Base-by-base conservation (phyloP, 2,329 filamentous ascomycete genomes). In the Diplodia intermedia region DNA sequence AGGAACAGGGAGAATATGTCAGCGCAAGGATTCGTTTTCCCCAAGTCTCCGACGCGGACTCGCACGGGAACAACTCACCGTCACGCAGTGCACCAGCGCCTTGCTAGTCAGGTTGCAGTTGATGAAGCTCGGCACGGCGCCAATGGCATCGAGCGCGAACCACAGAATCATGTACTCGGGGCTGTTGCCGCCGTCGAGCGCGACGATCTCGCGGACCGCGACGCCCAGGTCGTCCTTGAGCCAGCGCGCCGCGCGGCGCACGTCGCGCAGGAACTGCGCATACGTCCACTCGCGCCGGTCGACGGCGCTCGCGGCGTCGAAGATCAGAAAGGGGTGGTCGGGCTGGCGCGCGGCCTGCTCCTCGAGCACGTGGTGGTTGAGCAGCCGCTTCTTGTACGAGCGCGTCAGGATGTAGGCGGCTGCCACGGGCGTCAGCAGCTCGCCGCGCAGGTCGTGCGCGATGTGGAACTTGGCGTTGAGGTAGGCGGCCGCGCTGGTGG, bases 381-480 rank as follows among this genome's bases (percentile, higher is more conserved):
- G 23, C 47, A 40, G 33, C 23, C 60, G 60, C n/a, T 36, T 63
- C 20, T 43, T 56, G 12, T 23, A 26, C n/a, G 23, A 23, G 14
- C 65, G 54, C 20, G 49, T 29, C 5, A 31, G 4, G 26, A 9
- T 14, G 50, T 54, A 66, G 29, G 38, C 29, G n/a, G 20, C 12
- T 12, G 60, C 31, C 12, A 26, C 11, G 23, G 60, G 47, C 20
- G n/a, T 8, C 23, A 38, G n/a, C 26, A 52, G 47, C 60, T 63
- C 60, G n/a, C 23, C 50, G n/a, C 53, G 26, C 15, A 90, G 71
- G 75, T 94, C 91, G 73, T 90, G 86, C 50, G 79, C 76, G 65
- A 93, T 75, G 75, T 91, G 88, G 73, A 86, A 89, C 79, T 90
- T 92, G 67, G 88, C 91, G 73, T 93, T 86, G 54, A 91, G 79